A percentile compares a stretch with the other conserved stretches of the same genome.
Conservation (phyloP, 306 rosid genomes). For the Clitoria ternatea region DNA sequence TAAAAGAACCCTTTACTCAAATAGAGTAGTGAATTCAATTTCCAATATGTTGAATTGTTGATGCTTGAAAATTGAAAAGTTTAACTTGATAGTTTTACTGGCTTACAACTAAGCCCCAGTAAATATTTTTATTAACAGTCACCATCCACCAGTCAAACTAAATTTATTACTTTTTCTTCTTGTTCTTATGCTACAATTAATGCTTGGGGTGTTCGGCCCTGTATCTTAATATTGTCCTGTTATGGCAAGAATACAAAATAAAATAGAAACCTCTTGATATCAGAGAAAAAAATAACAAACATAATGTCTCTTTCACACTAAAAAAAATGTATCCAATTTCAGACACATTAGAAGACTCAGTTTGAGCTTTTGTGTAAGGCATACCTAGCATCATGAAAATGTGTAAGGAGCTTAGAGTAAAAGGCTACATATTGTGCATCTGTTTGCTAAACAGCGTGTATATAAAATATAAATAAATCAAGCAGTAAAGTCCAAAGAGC, state of each 20-base stretch:
- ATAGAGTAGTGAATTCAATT: not conserved
- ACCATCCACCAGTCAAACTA: not conserved
- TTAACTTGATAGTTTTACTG: not conserved
- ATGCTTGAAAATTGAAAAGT: not conserved
- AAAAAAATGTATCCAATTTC: not conserved
- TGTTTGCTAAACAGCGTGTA: not conserved
- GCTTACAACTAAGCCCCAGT: not conserved
- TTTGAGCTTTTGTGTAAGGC: not conserved
- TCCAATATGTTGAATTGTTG: not conserved
- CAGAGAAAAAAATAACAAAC: not conserved
- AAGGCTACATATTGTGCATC: not conserved
- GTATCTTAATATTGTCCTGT: not conserved
- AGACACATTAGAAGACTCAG: not conserved
- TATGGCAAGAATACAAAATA: conserved; percentile 2
- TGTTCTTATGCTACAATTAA: not conserved
- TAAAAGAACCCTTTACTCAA: not conserved
- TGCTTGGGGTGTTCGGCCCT: not conserved
- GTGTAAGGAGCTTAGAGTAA: not conserved
- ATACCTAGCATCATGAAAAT: conserved; percentile 19
- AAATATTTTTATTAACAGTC: not conserved
- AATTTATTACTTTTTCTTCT: not conserved
- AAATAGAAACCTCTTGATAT: not conserved
- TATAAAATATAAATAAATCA: conserved; percentile 16
- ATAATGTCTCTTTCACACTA: conserved; percentile 4
- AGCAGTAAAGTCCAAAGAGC: conserved; percentile 16